phyloP scores from a whole-genome alignment of 176 grass and related monocot genomes.

The Rhynchospora pubera region DNA sequence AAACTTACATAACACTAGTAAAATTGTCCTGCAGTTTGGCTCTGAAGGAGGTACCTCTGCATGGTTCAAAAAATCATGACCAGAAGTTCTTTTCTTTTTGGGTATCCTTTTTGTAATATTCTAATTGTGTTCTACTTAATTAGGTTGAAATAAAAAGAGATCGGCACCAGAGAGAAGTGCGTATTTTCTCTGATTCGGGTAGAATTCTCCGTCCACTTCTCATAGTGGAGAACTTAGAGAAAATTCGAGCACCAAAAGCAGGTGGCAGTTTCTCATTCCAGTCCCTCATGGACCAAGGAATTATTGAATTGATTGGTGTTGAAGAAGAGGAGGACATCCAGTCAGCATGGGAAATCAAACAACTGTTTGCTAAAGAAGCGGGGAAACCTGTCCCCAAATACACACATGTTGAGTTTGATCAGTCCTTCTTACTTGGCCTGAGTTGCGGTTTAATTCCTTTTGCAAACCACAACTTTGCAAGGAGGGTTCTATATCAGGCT shows the following conservation, averaged over 20 bases:
- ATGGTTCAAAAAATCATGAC: neutral
- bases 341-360: constrained; percentile 73
- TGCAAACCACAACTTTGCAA: constrained; percentile 94
- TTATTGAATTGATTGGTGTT: constrained; percentile 83
- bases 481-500: constrained; percentile 77
- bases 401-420: constrained; percentile 78
- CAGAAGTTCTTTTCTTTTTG: neutral
- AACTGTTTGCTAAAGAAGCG: constrained; percentile 42
- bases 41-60: neutral
- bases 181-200: constrained; percentile 81
- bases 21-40: neutral
- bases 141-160: constrained; percentile 98
- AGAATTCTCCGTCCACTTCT: constrained; percentile 87
- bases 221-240: constrained; percentile 80
- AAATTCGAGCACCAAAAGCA: constrained; percentile 57
- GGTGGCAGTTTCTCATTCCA: constrained; percentile 50
- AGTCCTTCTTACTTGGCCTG: constrained; percentile 78
- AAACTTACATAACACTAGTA: neutral
- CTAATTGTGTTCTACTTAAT: constrained; percentile 9
- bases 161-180: constrained; percentile 71
- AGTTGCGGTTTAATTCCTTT: constrained; percentile 88
- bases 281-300: constrained; percentile 74
- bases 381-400: constrained; percentile 36
- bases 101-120: neutral
- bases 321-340: constrained; percentile 90